Conservation (phyloP, 441 rosid genomes). For the Euphorbia celastroides region DNA sequence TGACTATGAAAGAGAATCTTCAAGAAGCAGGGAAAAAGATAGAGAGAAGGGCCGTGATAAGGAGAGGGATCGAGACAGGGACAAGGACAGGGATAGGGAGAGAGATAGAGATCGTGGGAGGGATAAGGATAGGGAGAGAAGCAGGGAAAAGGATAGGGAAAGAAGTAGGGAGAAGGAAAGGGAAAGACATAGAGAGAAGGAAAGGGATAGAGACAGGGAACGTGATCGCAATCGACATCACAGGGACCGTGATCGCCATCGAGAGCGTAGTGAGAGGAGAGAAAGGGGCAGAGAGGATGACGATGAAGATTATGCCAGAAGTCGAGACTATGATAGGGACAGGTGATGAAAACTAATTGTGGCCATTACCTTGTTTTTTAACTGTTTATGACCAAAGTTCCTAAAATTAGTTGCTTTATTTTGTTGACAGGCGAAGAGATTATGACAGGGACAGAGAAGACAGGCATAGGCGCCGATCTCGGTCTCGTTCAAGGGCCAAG, state of each 20-base stretch:
- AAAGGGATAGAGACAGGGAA: too few relatives aligned
- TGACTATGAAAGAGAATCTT: constrained; percentile 54
- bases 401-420: neutral
- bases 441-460: constrained; percentile 73
- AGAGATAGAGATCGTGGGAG: constrained; percentile 37
- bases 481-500: constrained; percentile 52
- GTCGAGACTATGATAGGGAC: constrained; percentile 70
- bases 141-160: constrained; percentile 33
- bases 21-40: constrained; percentile 59
- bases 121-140: constrained; percentile 37
- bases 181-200: constrained; percentile 47
- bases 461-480: constrained; percentile 49
- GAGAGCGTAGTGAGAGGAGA: constrained; percentile 63
- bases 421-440: constrained; percentile 52
- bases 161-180: constrained; percentile 46
- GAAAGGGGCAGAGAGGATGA: constrained; percentile 73
- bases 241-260: constrained; percentile 61
- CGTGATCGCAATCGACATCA: too few relatives aligned
- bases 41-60: constrained; percentile 47
- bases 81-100: constrained; percentile 37
- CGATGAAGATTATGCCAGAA: constrained; percentile 49
- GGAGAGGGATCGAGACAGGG: constrained; percentile 46
- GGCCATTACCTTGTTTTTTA: neutral
- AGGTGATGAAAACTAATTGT: constrained; percentile 31
- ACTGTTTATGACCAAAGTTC: neutral